phyloP scores from a whole-genome alignment of 345 rosid genomes.

The Brassica cretica region DNA sequence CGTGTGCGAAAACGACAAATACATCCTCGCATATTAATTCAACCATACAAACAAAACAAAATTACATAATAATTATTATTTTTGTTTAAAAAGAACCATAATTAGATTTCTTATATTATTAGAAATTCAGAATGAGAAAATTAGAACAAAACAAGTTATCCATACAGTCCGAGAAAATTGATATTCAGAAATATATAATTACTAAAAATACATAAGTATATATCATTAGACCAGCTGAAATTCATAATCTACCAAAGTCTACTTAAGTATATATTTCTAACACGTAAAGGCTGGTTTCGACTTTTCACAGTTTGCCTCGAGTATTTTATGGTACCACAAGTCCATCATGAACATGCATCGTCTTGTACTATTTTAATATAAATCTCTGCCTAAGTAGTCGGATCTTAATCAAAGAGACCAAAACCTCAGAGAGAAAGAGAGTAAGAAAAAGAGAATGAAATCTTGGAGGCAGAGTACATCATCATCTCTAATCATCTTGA shows the following conservation, averaged over 20 bases:
- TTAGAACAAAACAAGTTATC: background rate
- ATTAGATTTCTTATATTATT: background rate
- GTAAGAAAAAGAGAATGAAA: slow-evolving; percentile 7
- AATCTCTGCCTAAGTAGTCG: slow-evolving; percentile 15
- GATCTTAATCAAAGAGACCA: background rate
- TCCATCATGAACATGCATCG: slow-evolving; percentile 20
- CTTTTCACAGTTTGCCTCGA: background rate
- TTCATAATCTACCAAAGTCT: background rate
- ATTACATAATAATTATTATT: background rate
- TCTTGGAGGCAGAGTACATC: background rate
- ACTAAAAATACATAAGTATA: background rate
- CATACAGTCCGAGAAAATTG: background rate
- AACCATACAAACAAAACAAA: background rate
- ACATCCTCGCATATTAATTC: background rate
- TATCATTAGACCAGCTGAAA: background rate
- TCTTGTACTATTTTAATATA: slow-evolving; percentile 9
- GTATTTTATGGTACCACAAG: background rate
- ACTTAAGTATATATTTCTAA: background rate
- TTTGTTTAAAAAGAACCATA: background rate
- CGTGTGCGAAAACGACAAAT: background rate
- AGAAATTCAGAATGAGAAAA: background rate
- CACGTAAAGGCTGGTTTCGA: slow-evolving; percentile 12
- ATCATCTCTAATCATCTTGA: slow-evolving; percentile 3
- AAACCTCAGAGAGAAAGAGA: background rate
- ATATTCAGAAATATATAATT: background rate